phyloP scores from a whole-genome alignment of 2,329 filamentous ascomycete species.

The Diaporthe longicolla region DNA sequence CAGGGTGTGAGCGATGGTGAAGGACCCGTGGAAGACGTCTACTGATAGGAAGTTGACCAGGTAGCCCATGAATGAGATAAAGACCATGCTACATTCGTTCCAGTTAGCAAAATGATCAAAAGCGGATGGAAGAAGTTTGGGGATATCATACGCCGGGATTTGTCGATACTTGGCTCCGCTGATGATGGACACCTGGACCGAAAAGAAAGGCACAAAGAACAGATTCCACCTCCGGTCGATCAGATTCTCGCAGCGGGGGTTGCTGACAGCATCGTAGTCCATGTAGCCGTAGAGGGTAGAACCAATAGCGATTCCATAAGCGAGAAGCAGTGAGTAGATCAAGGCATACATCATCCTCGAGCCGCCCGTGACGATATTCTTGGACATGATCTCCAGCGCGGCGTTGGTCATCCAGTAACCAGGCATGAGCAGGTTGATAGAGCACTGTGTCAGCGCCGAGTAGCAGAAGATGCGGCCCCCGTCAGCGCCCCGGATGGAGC shows the following conservation, averaged over 20 bases:
- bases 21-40: slow-evolving; percentile 24
- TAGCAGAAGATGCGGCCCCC: slow-evolving; percentile 20
- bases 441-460: slow-evolving; percentile 26
- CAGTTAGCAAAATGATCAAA: background rate
- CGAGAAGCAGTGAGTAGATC: slow-evolving; percentile 9
- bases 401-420: slow-evolving; percentile 32
- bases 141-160: slow-evolving; percentile 9
- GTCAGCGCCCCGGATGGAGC: slow-evolving; percentile 9
- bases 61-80: slow-evolving; percentile 29
- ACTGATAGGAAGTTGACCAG: slow-evolving; percentile 24
- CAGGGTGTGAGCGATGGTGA: slow-evolving; percentile 10
- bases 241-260: slow-evolving; percentile 13
- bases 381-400: slow-evolving; percentile 20
- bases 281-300: slow-evolving; percentile 20
- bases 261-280: slow-evolving; percentile 27
- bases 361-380: slow-evolving; percentile 28
- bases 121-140: background rate
- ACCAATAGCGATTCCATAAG: slow-evolving; percentile 22
- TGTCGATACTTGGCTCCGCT: slow-evolving; percentile 19
- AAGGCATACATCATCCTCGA: slow-evolving; percentile 28
- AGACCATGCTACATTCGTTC: background rate
- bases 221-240: slow-evolving; percentile 18
- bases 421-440: slow-evolving; percentile 32
- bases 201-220: slow-evolving; percentile 23
- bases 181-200: slow-evolving; percentile 9